phyloP scores from a whole-genome alignment of 371 early-diverging fungal species.

The Actinomortierella ambigua region DNA sequence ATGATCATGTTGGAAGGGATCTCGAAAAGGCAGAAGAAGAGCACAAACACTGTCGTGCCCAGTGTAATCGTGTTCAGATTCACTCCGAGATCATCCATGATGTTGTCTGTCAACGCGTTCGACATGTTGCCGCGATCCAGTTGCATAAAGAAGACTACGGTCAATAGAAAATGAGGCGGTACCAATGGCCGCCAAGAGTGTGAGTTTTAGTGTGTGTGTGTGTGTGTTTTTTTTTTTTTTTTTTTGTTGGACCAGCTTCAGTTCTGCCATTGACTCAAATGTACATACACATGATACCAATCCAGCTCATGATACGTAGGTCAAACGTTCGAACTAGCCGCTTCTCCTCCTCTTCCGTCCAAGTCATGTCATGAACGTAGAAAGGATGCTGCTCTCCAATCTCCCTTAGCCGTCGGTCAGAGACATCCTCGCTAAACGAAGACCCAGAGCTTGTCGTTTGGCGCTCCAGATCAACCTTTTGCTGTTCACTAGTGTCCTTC shows the following conservation, averaged over 20 bases:
- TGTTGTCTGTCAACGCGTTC: slow-evolving; percentile 50
- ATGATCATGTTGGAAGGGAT: slow-evolving; percentile 56
- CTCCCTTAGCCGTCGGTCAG: slow-evolving; percentile 16
- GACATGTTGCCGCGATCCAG: slow-evolving; percentile 49
- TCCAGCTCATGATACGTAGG: slow-evolving; percentile 35
- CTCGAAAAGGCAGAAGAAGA: slow-evolving; percentile 49
- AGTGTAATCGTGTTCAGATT: slow-evolving; percentile 49
- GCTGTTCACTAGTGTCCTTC: too few relatives aligned
- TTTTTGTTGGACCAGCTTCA: too few relatives aligned
- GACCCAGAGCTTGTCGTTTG: too few relatives aligned
- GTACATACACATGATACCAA: slow-evolving; percentile 46
- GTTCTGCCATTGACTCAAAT: too few relatives aligned
- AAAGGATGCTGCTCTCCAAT: slow-evolving; percentile 24
- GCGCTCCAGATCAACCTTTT: too few relatives aligned
- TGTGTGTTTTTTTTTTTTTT: too few relatives aligned
- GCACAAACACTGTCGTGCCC: slow-evolving; percentile 43
- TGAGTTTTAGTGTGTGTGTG: too few relatives aligned
- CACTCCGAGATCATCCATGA: slow-evolving; percentile 45
- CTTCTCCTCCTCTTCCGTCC: slow-evolving; percentile 46
- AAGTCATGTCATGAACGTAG: slow-evolving; percentile 39
- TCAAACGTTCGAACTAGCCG: slow-evolving; percentile 44
- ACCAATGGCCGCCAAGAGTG: neutral
- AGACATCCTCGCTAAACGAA: neutral
- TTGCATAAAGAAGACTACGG: slow-evolving; percentile 47
- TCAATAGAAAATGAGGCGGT: too few relatives aligned